Conservation (phyloP, 768 basidiomycete genomes). For the Boletus sp. region DNA sequence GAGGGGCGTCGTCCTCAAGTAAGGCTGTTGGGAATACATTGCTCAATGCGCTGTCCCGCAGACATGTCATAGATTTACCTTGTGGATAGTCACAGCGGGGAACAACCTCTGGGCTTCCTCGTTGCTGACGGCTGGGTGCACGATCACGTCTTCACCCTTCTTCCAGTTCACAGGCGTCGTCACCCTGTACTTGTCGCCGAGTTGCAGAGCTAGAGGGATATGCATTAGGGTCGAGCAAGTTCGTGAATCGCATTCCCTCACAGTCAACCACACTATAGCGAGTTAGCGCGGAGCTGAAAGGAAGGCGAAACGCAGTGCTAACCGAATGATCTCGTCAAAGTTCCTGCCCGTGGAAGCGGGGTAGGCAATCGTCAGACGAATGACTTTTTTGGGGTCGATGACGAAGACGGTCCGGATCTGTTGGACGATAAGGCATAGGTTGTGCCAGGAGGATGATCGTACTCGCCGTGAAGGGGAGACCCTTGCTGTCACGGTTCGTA, state of each 20-base stretch:
- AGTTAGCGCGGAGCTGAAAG: constrained; percentile 3
- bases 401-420: constrained; percentile 95
- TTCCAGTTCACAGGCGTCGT: constrained; percentile 96
- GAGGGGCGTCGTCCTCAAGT: constrained; percentile 79
- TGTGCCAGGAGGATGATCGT: background rate
- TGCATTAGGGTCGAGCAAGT: constrained; percentile 26
- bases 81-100: constrained; percentile 76
- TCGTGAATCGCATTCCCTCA: constrained; percentile 35
- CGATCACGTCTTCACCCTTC: constrained; percentile 90
- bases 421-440: background rate
- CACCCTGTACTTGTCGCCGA: constrained; percentile 80
- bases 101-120: constrained; percentile 92
- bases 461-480: constrained; percentile 86
- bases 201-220: constrained; percentile 62
- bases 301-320: constrained; percentile 3
- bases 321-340: constrained; percentile 73
- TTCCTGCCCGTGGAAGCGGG: constrained; percentile 96
- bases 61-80: constrained; percentile 44
- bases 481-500: constrained; percentile 81
- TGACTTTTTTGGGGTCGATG: constrained; percentile 94
- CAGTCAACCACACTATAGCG: constrained; percentile 67
- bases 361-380: constrained; percentile 86
- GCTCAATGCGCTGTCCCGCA: background rate
- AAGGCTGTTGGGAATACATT: constrained; percentile 50
- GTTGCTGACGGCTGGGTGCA: constrained; percentile 77